phyloP scores from a whole-genome alignment of 2,329 filamentous ascomycete species.

The Arthrobotrys iridis region DNA sequence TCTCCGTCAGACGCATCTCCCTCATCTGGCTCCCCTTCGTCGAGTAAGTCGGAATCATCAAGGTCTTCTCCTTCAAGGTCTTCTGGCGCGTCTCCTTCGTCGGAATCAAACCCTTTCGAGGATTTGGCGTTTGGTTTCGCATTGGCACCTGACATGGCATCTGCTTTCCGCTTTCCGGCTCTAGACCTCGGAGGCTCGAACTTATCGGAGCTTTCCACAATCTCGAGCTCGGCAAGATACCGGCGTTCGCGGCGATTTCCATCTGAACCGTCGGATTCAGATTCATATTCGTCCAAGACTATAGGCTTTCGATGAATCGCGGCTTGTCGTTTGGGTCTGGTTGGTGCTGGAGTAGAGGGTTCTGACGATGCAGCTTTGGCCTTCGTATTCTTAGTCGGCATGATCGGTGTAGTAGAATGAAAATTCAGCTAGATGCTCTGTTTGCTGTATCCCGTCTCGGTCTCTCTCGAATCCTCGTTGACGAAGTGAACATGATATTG shows the following conservation, averaged over 20 bases:
- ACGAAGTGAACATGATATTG: constrained; percentile 33
- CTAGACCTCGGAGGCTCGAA: constrained; percentile 15
- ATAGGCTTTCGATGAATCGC: constrained; percentile 24
- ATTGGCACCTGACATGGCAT: not conserved
- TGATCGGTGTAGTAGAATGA: not conserved
- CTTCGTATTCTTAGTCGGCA: not conserved
- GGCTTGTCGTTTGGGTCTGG: constrained; percentile 34
- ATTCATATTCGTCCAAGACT: not conserved
- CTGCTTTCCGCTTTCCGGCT: not conserved
- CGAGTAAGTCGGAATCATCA: constrained; percentile 15
- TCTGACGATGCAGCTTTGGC: not conserved
- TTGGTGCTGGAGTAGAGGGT: not conserved
- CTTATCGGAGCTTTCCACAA: constrained; percentile 12
- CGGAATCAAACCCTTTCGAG: constrained; percentile 3
- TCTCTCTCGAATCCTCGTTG: not conserved
- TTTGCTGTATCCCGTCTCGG: constrained; percentile 2
- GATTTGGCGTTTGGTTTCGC: not conserved
- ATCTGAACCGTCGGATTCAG: constrained; percentile 26
- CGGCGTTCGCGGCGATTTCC: not conserved
- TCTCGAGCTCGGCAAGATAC: not conserved
- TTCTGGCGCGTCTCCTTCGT: not conserved
- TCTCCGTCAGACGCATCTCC: constrained; percentile 24
- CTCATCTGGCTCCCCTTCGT: constrained; percentile 25
- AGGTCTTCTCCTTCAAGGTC: not conserved
- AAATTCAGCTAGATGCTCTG: not conserved